Evolutionary conservation across 768 basidiomycete genomes (phyloP), one percentile per base, ranked within the genome.

Genomic region (Leccinum truebloodii): DNA sequence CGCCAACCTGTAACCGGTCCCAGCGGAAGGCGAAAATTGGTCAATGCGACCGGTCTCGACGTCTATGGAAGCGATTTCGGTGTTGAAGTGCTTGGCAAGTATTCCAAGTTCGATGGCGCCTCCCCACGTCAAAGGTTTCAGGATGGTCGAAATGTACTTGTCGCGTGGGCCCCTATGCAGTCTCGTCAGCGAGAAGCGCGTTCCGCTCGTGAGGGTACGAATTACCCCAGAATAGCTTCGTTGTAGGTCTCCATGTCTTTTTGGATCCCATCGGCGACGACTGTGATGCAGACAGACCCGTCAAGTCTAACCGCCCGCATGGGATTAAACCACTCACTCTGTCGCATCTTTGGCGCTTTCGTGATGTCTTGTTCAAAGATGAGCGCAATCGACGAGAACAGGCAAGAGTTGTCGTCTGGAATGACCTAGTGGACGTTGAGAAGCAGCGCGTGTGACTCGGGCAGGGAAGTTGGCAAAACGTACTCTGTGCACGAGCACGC

Each of bases 381-480:
- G 46, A 96, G 77, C 16, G 91, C 92, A 50, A 93, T 79, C 3
- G 94, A 87, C 3, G 90, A 90, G 77, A 98, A 98, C 32, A 98
- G 78, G 73, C 96, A 98, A 1, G 94, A 91, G 68, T 98, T 98
- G 76, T 98, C 96, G 69, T 98, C 96, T n/a, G 95, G 95, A 18
- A 96, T 93, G 58, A 94, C 81, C 85, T 91, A 26, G 16, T 24
- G 22, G 16, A 20, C 12, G 41, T 58, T 24, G 50, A 39, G 63
- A 51, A 35, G 63, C 37, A 67, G 53, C 24, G 44, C 48, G 67
- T 39, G 55, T 52, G 44, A 24, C 32, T 34, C 32, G 37, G 6
- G 49, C 0, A 24, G 35, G 1, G 20, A 26, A 52, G 51, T 37
- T 28, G 37, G 51, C 41, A 13, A 13, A 37, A 26, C 52, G 28